phyloP scores from a whole-genome alignment of 805 yeast species.

The Nakazawaea ambrosiae region DNA sequence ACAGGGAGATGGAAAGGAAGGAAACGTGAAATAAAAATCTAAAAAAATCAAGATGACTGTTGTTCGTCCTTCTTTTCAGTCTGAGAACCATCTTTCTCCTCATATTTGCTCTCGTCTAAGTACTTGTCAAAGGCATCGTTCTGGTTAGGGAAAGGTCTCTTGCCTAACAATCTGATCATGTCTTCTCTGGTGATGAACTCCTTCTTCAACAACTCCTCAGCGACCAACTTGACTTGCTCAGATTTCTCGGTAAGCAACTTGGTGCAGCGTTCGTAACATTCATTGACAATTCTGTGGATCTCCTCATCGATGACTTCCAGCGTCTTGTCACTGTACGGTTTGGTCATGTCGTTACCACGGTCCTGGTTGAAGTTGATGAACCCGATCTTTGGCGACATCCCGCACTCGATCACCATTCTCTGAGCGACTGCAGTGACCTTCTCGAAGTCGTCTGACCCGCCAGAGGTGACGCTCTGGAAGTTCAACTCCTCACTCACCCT shows the following conservation, averaged over 20 bases:
- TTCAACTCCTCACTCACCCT: slow-evolving; percentile 88
- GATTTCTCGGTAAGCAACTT: slow-evolving; percentile 50
- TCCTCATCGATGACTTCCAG: slow-evolving; percentile 62
- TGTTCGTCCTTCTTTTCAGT: too few relatives aligned
- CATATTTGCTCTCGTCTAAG: slow-evolving; percentile 28
- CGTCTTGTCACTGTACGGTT: slow-evolving; percentile 69
- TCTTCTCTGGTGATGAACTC: slow-evolving; percentile 81
- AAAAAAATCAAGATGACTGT: too few relatives aligned
- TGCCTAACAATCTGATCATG: slow-evolving; percentile 69
- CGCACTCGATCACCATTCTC: slow-evolving; percentile 81
- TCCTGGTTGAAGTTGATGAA: slow-evolving; percentile 43
- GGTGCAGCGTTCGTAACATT: slow-evolving; percentile 56
- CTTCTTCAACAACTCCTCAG: slow-evolving; percentile 61
- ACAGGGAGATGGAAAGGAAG: too few relatives aligned
- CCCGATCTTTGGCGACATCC: slow-evolving; percentile 83
- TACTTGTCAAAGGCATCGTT: slow-evolving; percentile 90
- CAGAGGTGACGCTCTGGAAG: slow-evolving; percentile 81
- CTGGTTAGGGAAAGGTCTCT: slow-evolving; percentile 70
- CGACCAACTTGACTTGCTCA: slow-evolving; percentile 60
- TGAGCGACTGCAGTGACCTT: slow-evolving; percentile 86
- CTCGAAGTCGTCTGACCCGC: slow-evolving; percentile 90
- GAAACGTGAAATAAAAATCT: too few relatives aligned
- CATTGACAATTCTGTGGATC: slow-evolving; percentile 58
- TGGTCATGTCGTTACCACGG: slow-evolving; percentile 42
- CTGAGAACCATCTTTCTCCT: slow-evolving; percentile 3